Evolutionary conservation across 208 protist species (phyloP).

Genomic region (Porcisia deanei): DNA sequence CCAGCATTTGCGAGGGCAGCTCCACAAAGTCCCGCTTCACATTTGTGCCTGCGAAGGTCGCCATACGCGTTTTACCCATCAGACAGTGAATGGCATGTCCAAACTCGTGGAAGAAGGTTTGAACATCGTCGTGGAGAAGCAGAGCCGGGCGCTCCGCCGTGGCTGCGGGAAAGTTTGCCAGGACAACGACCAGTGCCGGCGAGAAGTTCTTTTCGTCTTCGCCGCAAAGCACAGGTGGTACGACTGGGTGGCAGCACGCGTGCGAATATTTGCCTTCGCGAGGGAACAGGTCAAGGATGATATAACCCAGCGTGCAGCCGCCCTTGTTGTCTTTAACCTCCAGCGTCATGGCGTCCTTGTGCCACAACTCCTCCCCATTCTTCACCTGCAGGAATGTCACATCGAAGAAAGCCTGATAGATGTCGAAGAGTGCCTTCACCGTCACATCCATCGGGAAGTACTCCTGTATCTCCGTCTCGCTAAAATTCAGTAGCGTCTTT

Average conservation of each 20-base stretch:
- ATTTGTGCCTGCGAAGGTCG: slow-evolving; percentile 68
- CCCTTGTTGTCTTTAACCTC: slow-evolving; percentile 67
- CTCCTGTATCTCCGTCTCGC: slow-evolving; percentile 83
- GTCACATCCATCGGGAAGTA: slow-evolving; percentile 85
- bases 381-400: slow-evolving; percentile 71
- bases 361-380: slow-evolving; percentile 76
- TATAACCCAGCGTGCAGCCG: slow-evolving; percentile 62
- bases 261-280: slow-evolving; percentile 87
- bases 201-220: slow-evolving; percentile 64
- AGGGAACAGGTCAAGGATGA: slow-evolving; percentile 87
- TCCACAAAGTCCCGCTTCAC: slow-evolving; percentile 92
- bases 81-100: slow-evolving; percentile 87
- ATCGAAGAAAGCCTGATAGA: slow-evolving; percentile 86
- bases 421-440: slow-evolving; percentile 77
- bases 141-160: slow-evolving; percentile 71
- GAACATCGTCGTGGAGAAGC: slow-evolving; percentile 80
- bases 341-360: slow-evolving; percentile 65
- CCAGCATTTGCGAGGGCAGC: slow-evolving; percentile 88
- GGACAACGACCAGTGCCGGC: slow-evolving; percentile 74
- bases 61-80: slow-evolving; percentile 78
- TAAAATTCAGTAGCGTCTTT: slow-evolving; percentile 78
- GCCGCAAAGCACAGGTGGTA: slow-evolving; percentile 59
- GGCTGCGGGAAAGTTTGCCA: slow-evolving; percentile 78
- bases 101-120: slow-evolving; percentile 93
- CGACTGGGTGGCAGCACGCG: slow-evolving; percentile 79